These are phyloP conservation scores for Coriaria nepalensis DNA, from an alignment of 306 rosid genomes.

Conservation along the genomic window DNA sequence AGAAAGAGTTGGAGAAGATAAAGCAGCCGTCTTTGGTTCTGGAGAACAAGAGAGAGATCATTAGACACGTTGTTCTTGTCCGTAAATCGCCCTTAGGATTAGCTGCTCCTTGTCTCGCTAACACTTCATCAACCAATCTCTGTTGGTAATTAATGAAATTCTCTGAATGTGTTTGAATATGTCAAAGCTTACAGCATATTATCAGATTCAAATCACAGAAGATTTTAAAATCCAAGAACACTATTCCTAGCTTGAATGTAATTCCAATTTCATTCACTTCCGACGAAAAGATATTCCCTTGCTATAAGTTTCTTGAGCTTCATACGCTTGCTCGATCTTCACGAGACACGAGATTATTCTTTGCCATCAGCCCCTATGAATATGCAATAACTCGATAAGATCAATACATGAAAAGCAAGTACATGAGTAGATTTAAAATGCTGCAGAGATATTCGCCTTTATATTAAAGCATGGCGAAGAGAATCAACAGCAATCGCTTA, in stretches of 20 bases:
- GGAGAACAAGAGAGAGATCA: constrained; percentile 25
- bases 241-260: no score
- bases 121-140: constrained; percentile 16
- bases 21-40: constrained; percentile 52
- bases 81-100: constrained; percentile 57
- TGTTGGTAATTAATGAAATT: constrained; percentile 20
- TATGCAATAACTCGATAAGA: no score
- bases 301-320: no score
- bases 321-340: no score
- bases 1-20: constrained; percentile 53
- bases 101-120: constrained; percentile 7
- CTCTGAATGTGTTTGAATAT: neutral
- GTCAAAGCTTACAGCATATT: neutral
- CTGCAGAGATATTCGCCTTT: neutral
- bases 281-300: no score
- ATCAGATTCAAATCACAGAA: neutral
- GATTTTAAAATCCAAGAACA: no score
- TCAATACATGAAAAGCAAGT: no score
- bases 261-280: no score
- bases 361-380: no score
- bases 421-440: no score
- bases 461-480: neutral
- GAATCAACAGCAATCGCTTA: neutral
- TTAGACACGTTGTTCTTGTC: constrained; percentile 10
- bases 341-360: no score